phyloP scores from a whole-genome alignment of 371 early-diverging fungal species.

The Lichtheimia hyalospora region DNA sequence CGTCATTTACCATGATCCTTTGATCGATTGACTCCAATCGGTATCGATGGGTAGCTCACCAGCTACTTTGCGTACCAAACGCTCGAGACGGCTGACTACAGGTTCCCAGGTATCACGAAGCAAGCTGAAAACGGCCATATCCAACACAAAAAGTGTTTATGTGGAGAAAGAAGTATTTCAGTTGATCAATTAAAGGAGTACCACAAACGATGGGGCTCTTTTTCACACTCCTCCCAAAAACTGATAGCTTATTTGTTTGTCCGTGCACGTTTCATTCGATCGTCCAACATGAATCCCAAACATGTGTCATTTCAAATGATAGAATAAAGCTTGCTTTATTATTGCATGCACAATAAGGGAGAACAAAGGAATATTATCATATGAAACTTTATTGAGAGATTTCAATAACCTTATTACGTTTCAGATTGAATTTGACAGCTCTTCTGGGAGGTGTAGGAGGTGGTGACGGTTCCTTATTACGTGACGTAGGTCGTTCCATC shows the following conservation, averaged over 20 bases:
- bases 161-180: background rate
- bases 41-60: conserved; percentile 55
- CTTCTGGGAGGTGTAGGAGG: conserved; percentile 12
- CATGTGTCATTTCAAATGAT: no score
- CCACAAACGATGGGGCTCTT: no score
- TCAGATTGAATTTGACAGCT: conserved; percentile 39
- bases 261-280: no score
- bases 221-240: no score
- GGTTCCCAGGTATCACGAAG: conserved; percentile 27
- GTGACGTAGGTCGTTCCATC: conserved; percentile 13
- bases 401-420: conserved; percentile 32
- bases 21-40: conserved; percentile 53
- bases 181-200: no score
- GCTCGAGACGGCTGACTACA: conserved; percentile 27
- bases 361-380: no score
- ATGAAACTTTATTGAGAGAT: conserved; percentile 10
- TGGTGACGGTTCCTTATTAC: conserved; percentile 8
- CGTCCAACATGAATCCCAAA: no score
- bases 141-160: background rate
- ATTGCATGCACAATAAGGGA: no score
- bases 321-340: no score
- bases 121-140: conserved; percentile 15
- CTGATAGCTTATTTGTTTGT: no score
- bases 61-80: conserved; percentile 42
- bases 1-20: conserved; percentile 52